Percentiles rank a stretch among this genome's conserved stretches.
phyloP scores from a whole-genome alignment of 345 rosid genomes.

The Camelina hispida region DNA sequence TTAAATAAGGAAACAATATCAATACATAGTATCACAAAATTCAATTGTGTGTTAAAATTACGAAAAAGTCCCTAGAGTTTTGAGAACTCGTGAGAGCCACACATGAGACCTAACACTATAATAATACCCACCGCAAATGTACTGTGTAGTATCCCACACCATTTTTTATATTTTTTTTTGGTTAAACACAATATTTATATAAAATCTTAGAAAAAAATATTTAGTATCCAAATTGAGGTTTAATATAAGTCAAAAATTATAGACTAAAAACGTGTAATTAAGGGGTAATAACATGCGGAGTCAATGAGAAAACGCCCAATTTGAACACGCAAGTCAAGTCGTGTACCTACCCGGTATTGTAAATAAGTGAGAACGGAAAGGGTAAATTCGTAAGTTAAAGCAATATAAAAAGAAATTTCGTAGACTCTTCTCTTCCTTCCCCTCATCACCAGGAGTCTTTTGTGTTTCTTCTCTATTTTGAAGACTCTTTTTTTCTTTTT shows the following conservation, averaged over 20 bases:
- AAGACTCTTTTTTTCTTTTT: background rate
- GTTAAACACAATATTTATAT: too few species aligned
- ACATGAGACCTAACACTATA: conserved; percentile 18
- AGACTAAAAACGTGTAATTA: background rate
- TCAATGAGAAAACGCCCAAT: conserved; percentile 31
- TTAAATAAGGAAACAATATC: background rate
- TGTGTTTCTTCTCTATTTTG: conserved; percentile 15
- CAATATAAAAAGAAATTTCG: conserved; percentile 21
- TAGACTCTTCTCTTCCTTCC: conserved; percentile 18
- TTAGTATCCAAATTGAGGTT: background rate
- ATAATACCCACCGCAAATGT: conserved; percentile 18
- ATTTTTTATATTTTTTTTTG: too few species aligned
- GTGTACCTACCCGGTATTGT: conserved; percentile 34
- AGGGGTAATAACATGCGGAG: conserved; percentile 5
- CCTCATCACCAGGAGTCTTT: conserved; percentile 25
- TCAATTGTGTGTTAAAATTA: background rate
- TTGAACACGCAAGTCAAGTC: conserved; percentile 31
- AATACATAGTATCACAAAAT: conserved; percentile 22
- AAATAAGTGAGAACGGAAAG: background rate
- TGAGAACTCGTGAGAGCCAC: conserved; percentile 14
- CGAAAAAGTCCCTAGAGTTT: background rate
- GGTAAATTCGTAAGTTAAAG: conserved; percentile 27
- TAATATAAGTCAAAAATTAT: background rate
- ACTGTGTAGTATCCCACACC: background rate
- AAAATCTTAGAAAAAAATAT: too few species aligned